Base-by-base conservation (phyloP, 192 early-diverging fungal species). In the Entomortierella beljakovae region DNA sequence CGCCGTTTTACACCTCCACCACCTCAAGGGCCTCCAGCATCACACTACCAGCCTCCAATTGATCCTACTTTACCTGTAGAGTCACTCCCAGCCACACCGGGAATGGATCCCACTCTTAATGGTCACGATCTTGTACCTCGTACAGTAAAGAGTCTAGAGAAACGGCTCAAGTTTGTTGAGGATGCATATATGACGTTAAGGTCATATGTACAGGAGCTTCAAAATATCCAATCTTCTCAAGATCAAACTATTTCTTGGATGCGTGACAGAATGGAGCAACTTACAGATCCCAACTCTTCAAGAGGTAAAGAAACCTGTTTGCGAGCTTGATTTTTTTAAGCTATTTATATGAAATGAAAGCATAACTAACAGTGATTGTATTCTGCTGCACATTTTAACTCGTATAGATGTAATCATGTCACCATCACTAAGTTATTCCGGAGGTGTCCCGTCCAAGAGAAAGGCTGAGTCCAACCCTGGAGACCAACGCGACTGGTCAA, bases 181-280 rank as follows among this genome's bases (percentile, higher is more conserved):
- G 75, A 79, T 13, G 61, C 75, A 0, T 79, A 79, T 34, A 64
- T 70, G 75, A 58, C 75, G 0, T 46, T 79, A 62, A 46, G 75
- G 32, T 68, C 64, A 55, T 69, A 60, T 65, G 68, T 62, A 37
- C 61, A 70, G 34, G 68, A 79, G 50, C 62, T 79, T n/a, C 67
- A 79, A 32, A 43, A 53, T 18, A 60, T 65, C n/a, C 75, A 79
- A 57, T 29, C 26, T 20, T 40, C 61, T 16, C 75, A 79, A 55
- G 75, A 79, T 9, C 66, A 79, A 3, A 70, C 75, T 1, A 79
- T 79, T 55, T 60, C 67, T 2, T 79, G 75, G 75, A 79, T 79
- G 75, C 66, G 75, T 0, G 75, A 79, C 28, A 61, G 75, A 1
- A 69, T 79, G 28, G 66, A 79, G 11, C 67, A 79, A 29, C 9